Conservation (phyloP, 495 filamentous ascomycete genomes). For the Pyronema omphalodes region DNA sequence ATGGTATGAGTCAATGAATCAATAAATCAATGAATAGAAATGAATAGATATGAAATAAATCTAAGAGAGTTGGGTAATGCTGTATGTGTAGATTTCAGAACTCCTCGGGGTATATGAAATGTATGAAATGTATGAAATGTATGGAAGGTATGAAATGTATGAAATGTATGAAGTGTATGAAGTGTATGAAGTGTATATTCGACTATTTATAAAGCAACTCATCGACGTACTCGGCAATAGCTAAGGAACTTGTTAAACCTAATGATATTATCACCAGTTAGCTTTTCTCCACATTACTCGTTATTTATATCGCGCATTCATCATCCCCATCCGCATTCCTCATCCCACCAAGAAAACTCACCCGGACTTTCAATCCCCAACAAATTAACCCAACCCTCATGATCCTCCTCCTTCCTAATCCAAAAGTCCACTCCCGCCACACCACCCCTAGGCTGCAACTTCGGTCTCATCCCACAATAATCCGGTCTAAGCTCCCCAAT, state of each 20-base stretch:
- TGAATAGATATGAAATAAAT: no score
- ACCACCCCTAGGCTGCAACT: slow-evolving; percentile 45
- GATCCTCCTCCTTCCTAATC: slow-evolving; percentile 64
- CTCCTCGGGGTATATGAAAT: neutral
- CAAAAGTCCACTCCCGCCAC: slow-evolving; percentile 69
- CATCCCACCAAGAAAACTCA: neutral
- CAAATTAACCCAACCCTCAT: slow-evolving; percentile 74
- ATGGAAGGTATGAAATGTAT: neutral
- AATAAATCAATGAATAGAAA: no score
- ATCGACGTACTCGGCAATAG: slow-evolving; percentile 72
- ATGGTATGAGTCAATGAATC: no score
- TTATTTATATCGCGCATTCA: neutral
- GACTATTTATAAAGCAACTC: slow-evolving; percentile 43
- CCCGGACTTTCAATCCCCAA: slow-evolving; percentile 91
- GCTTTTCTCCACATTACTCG: no score
- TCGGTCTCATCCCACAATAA: slow-evolving; percentile 83
- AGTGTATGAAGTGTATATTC: neutral
- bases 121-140: neutral
- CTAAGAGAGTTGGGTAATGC: no score
- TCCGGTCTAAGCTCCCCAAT: slow-evolving; percentile 58
- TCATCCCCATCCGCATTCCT: neutral
- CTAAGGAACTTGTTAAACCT: slow-evolving; percentile 62
- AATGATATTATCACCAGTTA: neutral
- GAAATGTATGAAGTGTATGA: neutral
- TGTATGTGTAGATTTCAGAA: neutral